Evolutionary conservation across 2,329 filamentous ascomycete genomes (phyloP).

Genomic region (Cryphonectria parasitica): DNA sequence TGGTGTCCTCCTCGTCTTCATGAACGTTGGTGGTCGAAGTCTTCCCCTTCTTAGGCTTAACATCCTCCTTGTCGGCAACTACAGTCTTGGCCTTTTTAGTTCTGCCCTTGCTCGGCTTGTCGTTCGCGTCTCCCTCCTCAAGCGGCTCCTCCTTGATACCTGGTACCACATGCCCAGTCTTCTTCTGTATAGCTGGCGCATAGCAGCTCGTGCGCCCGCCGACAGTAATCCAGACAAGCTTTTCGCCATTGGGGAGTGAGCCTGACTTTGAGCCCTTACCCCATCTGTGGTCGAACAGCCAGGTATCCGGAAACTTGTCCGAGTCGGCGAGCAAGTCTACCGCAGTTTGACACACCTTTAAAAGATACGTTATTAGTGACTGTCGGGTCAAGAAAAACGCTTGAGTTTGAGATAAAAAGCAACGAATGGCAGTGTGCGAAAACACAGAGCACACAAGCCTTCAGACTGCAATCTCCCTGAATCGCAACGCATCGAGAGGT

Average conservation of each 20-base stretch:
- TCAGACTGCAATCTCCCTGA: neutral
- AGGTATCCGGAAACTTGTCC: slow-evolving; percentile 80
- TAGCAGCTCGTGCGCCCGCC: slow-evolving; percentile 91
- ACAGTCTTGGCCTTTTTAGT: slow-evolving; percentile 33
- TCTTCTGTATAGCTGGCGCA: slow-evolving; percentile 85
- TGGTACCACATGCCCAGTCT: slow-evolving; percentile 54
- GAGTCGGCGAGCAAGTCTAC: slow-evolving; percentile 81
- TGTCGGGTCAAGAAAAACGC: neutral
- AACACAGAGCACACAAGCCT: neutral
- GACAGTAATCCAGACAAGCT: slow-evolving; percentile 84
- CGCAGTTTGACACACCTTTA: slow-evolving; percentile 72
- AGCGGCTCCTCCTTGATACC: slow-evolving; percentile 49
- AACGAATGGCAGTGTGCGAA: neutral
- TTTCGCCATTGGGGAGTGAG: slow-evolving; percentile 80
- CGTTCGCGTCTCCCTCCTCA: slow-evolving; percentile 38
- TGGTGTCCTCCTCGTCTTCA: slow-evolving; percentile 37
- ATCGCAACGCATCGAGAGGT: neutral
- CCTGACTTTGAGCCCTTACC: slow-evolving; percentile 76
- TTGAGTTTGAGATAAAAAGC: neutral
- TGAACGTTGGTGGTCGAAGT: no score
- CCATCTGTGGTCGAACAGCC: slow-evolving; percentile 90
- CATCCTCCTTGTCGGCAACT: slow-evolving; percentile 35
- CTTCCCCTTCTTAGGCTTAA: slow-evolving; percentile 35
- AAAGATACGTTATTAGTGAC: neutral
- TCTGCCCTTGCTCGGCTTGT: slow-evolving; percentile 33